Conservation (phyloP, 768 basidiomycete genomes). For the Lactifluus hygrophoroides region DNA sequence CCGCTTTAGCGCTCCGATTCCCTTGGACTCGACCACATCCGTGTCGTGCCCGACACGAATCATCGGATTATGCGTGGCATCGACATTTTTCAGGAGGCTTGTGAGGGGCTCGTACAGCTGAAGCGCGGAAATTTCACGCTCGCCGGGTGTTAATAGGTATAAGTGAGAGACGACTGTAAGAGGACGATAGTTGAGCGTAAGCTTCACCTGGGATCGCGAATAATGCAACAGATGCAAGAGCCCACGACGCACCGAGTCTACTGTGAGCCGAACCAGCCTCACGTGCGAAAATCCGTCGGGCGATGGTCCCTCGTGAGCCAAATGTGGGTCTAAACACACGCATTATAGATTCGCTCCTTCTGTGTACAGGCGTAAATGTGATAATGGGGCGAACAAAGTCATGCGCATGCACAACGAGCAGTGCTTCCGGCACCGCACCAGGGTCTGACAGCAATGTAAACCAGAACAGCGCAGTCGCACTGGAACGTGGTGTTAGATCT, state of each 20-base stretch:
- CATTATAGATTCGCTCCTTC: no score
- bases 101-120: conserved; percentile 53
- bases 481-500: no score
- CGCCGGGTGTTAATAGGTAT: conserved; percentile 33
- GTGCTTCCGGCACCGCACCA: no score
- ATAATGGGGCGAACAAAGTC: no score
- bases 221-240: not conserved
- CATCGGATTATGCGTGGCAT: conserved; percentile 37
- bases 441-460: no score
- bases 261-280: conserved; percentile 14
- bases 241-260: conserved; percentile 32
- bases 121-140: conserved; percentile 41
- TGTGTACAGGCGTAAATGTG: no score
- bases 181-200: not conserved
- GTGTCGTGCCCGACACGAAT: conserved; percentile 24
- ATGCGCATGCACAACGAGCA: no score
- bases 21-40: conserved; percentile 6
- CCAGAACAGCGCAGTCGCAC: no score
- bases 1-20: conserved; percentile 16
- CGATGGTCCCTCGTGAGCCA: not conserved
- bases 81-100: conserved; percentile 51
- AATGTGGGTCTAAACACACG: no score
- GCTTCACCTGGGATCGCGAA: conserved; percentile 36
- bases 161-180: not conserved
- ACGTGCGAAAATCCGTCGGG: not conserved